Evolutionary conservation across 2,329 filamentous ascomycete genomes (phyloP), one percentile per base, ranked within the genome.

Genomic region (Pseudogymnoascus sp.): DNA sequence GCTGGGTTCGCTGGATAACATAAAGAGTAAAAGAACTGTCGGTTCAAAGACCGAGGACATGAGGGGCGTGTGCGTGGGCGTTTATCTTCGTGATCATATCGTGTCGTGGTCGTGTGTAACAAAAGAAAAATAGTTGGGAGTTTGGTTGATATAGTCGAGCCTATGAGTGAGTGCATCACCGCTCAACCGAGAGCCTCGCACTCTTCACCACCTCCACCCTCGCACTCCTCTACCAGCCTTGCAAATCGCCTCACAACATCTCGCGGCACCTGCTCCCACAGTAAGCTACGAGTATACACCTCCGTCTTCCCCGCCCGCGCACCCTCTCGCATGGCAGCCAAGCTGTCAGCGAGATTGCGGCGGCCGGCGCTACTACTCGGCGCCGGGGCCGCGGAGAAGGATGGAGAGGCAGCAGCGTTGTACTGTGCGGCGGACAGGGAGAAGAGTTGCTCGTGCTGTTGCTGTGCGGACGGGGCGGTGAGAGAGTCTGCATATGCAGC

Each of bases 211-310:
- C 51, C 31, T n/a, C 29, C 71, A 60, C 72, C 47, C 10, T 82
- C 87, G 77, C 83, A 88, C 72, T 95, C 89, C 68, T 89, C 86
- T 70, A 96, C 89, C 84, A 96, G 92, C 76, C 91, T 90, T 71
- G 90, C 90, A 79, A 97, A 97, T 74, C 93, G 91, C 70, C 87
- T 86, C 62, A 99, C 91, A 60, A 97, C 92, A 68, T 97, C 92
- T 70, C 86, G 84, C 12, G 95, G 93, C 70, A 97, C 93, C 76
- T 93, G 90, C 72, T 97, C 92, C 91, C 91, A 96, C 64, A 97
- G 86, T 66, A 97, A 82, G 67, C 91, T 96, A 64, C 93, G 85
- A 36, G 93, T 96, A 78, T 96, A 96, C 45, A 97, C 90, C 71
- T 97, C 92, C 64, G 93, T 90, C 59, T 88, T 89, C 61, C 84